Conservation (phyloP, 495 filamentous ascomycete genomes). For the Penicillium canescens region DNA sequence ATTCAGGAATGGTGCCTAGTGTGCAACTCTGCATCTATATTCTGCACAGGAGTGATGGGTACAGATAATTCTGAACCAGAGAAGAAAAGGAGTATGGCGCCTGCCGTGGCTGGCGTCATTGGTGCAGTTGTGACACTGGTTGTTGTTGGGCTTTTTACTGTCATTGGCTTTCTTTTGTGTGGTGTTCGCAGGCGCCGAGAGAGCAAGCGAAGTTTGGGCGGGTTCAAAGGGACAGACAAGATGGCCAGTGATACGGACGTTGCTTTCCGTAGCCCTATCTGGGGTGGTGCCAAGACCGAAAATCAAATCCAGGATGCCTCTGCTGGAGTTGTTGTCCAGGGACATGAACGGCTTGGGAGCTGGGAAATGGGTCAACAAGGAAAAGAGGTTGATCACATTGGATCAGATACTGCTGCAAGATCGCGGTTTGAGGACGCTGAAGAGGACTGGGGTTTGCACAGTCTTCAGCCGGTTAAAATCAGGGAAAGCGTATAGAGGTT, state of each 20-base stretch:
- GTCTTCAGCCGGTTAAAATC: constrained; percentile 29
- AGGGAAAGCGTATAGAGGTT: constrained; percentile 36
- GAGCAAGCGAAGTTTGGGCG: constrained; percentile 32
- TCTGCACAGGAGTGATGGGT: constrained; percentile 52
- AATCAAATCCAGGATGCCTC: constrained; percentile 8
- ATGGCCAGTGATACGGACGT: constrained; percentile 53
- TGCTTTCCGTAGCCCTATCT: constrained; percentile 31
- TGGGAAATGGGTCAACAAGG: constrained; percentile 51
- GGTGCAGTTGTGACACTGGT: constrained; percentile 48
- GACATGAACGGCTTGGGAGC: constrained; percentile 50
- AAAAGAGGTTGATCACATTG: constrained; percentile 10
- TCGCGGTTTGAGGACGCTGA: constrained; percentile 22
- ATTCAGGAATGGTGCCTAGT: constrained; percentile 66
- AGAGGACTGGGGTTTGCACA: constrained; percentile 34
- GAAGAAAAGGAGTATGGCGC: constrained; percentile 20
- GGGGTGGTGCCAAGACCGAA: constrained; percentile 23
- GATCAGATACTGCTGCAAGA: background rate
- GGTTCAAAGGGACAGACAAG: constrained; percentile 51
- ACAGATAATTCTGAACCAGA: background rate
- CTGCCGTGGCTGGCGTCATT: constrained; percentile 56
- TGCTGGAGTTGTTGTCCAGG: constrained; percentile 27
- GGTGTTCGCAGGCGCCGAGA: constrained; percentile 34
- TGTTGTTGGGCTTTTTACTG: constrained; percentile 26
- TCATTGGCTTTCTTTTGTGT: constrained; percentile 40
- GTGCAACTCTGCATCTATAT: constrained; percentile 62